A percentile compares a stretch with the other conserved stretches of the same genome.
Conservation (phyloP, 2,329 filamentous ascomycete genomes). For the Mariannaea elegans region DNA sequence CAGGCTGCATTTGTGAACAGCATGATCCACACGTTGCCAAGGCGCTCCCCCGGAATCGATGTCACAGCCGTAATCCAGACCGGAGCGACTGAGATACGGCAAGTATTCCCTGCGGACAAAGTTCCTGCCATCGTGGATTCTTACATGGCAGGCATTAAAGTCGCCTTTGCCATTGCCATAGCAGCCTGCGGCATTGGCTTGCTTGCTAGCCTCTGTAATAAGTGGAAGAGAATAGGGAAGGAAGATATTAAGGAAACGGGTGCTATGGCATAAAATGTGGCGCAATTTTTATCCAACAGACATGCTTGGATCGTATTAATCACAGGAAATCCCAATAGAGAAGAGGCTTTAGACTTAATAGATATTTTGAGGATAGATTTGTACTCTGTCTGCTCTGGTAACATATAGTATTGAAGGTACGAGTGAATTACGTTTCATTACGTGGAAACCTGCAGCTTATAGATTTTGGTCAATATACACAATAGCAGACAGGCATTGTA, state of each 20-base stretch:
- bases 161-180: conserved; percentile 66
- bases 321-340: too few relatives aligned
- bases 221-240: conserved; percentile 50
- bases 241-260: conserved; percentile 33
- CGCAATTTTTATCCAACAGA: too few relatives aligned
- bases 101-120: conserved; percentile 56
- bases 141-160: conserved; percentile 72
- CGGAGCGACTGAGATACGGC: conserved; percentile 65
- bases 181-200: conserved; percentile 55
- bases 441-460: too few relatives aligned
- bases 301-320: too few relatives aligned
- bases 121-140: conserved; percentile 63
- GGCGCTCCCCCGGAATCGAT: conserved; percentile 48
- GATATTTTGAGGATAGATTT: too few relatives aligned
- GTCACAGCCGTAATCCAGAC: conserved; percentile 49
- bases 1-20: conserved; percentile 58
- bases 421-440: too few relatives aligned
- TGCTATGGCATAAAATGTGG: conserved; percentile 43
- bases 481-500: too few relatives aligned
- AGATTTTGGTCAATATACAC: too few relatives aligned
- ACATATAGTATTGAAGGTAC: too few relatives aligned
- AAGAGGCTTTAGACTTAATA: too few relatives aligned
- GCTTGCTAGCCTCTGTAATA: conserved; percentile 45
- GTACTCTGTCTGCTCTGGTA: too few relatives aligned
- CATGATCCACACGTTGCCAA: conserved; percentile 47